phyloP scores from a whole-genome alignment of 2,329 filamentous ascomycete species.

The Nemania abortiva region DNA sequence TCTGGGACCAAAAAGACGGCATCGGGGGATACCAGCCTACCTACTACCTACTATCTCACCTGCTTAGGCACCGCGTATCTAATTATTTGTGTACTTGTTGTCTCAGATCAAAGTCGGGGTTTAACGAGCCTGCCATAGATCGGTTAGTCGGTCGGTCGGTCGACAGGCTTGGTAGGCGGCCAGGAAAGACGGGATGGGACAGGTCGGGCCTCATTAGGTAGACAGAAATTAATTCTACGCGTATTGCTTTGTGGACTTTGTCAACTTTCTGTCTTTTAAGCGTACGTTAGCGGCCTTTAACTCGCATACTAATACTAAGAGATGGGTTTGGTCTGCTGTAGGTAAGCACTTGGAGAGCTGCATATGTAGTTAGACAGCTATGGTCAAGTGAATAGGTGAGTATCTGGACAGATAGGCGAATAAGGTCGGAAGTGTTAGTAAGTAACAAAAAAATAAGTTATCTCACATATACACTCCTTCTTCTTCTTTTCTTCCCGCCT shows the following conservation, averaged over 20 bases:
- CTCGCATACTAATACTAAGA: neutral
- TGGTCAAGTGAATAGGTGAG: no score
- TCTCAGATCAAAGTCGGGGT: neutral
- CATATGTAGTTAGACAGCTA: no score
- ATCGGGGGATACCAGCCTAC: no score
- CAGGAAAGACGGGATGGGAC: neutral
- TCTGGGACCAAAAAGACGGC: neutral
- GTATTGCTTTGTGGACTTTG: conserved; percentile 7
- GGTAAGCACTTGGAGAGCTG: no score
- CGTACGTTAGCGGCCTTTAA: no score
- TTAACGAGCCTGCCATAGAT: neutral
- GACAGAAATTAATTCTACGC: conserved; percentile 21
- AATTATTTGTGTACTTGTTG: neutral
- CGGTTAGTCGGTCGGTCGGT: neutral
- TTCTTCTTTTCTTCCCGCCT: no score
- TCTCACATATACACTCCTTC: no score
- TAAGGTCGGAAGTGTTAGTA: no score
- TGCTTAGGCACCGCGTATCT: neutral
- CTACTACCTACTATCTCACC: no score
- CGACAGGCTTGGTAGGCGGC: neutral
- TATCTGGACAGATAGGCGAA: no score
- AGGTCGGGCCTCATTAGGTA: no score
- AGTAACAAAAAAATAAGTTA: no score
- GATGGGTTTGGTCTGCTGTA: neutral
- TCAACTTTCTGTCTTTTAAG: neutral